Evolutionary conservation across 1,284 basidiomycete genomes (phyloP).

Genomic region (Peniophora sp.): DNA sequence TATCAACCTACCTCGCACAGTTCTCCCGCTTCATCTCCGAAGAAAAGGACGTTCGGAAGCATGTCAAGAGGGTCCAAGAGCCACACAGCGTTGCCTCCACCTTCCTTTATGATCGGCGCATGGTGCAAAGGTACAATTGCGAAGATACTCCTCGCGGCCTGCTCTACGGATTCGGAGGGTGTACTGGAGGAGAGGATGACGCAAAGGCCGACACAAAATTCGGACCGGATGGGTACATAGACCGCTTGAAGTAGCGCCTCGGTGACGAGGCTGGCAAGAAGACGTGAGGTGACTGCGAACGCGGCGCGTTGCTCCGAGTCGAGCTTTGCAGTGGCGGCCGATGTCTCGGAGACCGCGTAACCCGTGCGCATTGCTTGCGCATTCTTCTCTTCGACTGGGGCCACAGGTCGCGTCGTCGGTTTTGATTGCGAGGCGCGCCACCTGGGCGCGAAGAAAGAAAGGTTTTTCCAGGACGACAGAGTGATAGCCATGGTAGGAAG

Average conservation of each 20-base stretch:
- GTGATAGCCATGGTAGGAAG: too few species aligned
- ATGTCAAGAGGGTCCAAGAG: conserved; percentile 41
- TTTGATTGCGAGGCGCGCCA: too few species aligned
- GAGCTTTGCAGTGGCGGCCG: neutral
- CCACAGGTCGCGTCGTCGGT: too few species aligned
- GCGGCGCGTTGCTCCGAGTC: conserved; percentile 27
- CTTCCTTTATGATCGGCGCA: conserved; percentile 26
- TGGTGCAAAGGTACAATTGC: conserved; percentile 30
- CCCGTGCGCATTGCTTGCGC: too few species aligned
- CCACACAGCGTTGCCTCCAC: conserved; percentile 27
- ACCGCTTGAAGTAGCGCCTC: conserved; percentile 33
- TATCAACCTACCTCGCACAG: neutral
- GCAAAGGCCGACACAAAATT: conserved; percentile 23
- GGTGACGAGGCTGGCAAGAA: conserved; percentile 38
- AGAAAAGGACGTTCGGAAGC: conserved; percentile 33
- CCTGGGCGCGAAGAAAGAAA: too few species aligned
- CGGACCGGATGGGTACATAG: conserved; percentile 25
- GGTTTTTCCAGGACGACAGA: too few species aligned
- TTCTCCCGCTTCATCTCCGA: neutral
- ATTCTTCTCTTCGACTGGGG: too few species aligned
- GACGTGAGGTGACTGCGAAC: conserved; percentile 37
- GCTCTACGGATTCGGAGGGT: conserved; percentile 18
- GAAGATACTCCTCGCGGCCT: conserved; percentile 24
- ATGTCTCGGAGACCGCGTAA: too few species aligned
- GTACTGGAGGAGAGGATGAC: conserved; percentile 28